A percentile compares a stretch with the other conserved stretches of the same genome.
phyloP scores from a whole-genome alignment of 2,329 filamentous ascomycete genomes.

The Beauveria scarabaeidicola region DNA sequence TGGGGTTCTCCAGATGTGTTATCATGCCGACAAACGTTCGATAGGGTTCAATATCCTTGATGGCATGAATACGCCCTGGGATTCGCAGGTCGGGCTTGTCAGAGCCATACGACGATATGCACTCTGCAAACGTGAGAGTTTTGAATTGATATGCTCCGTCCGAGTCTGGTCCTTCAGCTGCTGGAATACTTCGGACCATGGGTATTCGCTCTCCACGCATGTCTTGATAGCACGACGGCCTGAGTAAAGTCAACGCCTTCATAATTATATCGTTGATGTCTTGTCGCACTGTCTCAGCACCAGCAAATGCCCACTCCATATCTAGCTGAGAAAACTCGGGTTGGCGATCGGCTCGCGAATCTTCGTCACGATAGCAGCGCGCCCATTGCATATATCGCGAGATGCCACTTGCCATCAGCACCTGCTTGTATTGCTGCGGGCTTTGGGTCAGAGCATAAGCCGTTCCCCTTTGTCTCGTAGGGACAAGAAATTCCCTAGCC shows the following conservation, averaged over 20 bases:
- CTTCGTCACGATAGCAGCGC: slow-evolving; percentile 90
- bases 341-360: slow-evolving; percentile 82
- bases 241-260: slow-evolving; percentile 20
- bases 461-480: slow-evolving; percentile 64
- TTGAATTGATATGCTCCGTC: slow-evolving; percentile 25
- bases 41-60: slow-evolving; percentile 51
- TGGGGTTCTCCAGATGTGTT: slow-evolving; percentile 55
- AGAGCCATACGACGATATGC: slow-evolving; percentile 72
- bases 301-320: slow-evolving; percentile 85
- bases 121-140: slow-evolving; percentile 28
- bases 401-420: slow-evolving; percentile 87
- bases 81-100: slow-evolving; percentile 91
- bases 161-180: background rate
- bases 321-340: slow-evolving; percentile 91
- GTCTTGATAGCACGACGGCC: slow-evolving; percentile 53
- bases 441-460: slow-evolving; percentile 93
- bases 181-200: slow-evolving; percentile 20
- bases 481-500: slow-evolving; percentile 88
- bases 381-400: slow-evolving; percentile 85
- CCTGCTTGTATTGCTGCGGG: slow-evolving; percentile 97
- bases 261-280: slow-evolving; percentile 30
- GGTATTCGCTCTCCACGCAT: slow-evolving; percentile 33
- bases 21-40: slow-evolving; percentile 67
- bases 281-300: slow-evolving; percentile 29
- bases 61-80: slow-evolving; percentile 52